These are phyloP conservation scores for Capsella rubella DNA, from an alignment of 441 rosid genomes.

Conservation along the genomic window DNA sequence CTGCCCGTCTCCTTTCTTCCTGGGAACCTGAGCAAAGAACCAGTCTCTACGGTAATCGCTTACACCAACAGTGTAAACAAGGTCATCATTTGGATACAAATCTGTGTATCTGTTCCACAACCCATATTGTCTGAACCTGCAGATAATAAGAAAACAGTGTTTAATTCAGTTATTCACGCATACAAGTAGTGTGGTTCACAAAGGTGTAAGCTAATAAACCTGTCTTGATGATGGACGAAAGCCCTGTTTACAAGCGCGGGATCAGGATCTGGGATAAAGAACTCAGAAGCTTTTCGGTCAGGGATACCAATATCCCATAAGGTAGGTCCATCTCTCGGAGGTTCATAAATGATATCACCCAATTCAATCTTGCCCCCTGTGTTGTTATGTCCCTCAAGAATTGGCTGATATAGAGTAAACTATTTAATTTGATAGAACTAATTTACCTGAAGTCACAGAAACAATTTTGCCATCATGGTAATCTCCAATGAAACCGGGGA, in stretches of 20 bases:
- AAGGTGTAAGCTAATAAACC: slow-evolving; percentile 47
- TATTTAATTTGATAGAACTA: not conserved
- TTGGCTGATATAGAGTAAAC: slow-evolving; percentile 13
- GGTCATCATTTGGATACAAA: slow-evolving; percentile 68
- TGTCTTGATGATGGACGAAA: slow-evolving; percentile 64
- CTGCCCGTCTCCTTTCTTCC: slow-evolving; percentile 56
- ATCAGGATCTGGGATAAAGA: slow-evolving; percentile 69
- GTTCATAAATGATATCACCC: slow-evolving; percentile 70
- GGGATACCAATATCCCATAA: slow-evolving; percentile 84
- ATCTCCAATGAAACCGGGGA: slow-evolving; percentile 77
- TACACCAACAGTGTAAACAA: slow-evolving; percentile 64
- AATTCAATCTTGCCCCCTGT: slow-evolving; percentile 54
- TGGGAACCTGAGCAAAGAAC: slow-evolving; percentile 82
- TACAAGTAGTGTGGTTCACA: slow-evolving; percentile 22
- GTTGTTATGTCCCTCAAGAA: slow-evolving; percentile 31
- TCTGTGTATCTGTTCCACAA: slow-evolving; percentile 80
- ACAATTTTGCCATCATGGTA: slow-evolving; percentile 47
- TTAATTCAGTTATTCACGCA: slow-evolving; percentile 20
- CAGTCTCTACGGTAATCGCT: slow-evolving; percentile 68
- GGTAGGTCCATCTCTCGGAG: slow-evolving; percentile 79
- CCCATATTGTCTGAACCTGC: slow-evolving; percentile 90
- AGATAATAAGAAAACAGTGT: slow-evolving; percentile 19
- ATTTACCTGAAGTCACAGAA: slow-evolving; percentile 51
- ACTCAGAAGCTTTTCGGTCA: slow-evolving; percentile 67
- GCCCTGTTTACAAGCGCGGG: slow-evolving; percentile 55